A percentile compares a stretch with the other conserved stretches of the same genome.
Evolutionary conservation across 805 yeast genomes (phyloP).

Genomic region (Metschnikowia drakensbergensis): DNA sequence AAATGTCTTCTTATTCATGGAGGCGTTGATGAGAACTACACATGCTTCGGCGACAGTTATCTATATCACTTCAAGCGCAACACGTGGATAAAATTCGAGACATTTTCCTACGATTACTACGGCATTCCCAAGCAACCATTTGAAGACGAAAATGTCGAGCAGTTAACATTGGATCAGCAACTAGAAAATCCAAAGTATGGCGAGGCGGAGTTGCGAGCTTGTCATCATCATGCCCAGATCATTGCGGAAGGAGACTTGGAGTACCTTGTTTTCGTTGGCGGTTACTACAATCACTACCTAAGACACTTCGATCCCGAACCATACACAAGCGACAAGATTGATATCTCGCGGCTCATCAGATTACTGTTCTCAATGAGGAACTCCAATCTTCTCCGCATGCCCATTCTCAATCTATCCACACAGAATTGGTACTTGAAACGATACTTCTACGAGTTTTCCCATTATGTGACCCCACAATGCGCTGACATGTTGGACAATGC

Average conservation of each 20-base stretch:
- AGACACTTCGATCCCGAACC: constrained; percentile 29
- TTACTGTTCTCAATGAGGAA: constrained; percentile 28
- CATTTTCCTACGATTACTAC: constrained; percentile 36
- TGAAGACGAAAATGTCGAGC: constrained; percentile 29
- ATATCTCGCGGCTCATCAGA: constrained; percentile 31
- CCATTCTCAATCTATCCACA: constrained; percentile 35
- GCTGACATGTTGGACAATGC: constrained; percentile 21
- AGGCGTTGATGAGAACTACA: constrained; percentile 30
- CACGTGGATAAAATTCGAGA: constrained; percentile 31
- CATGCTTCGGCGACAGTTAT: constrained; percentile 33
- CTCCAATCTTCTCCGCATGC: constrained; percentile 28
- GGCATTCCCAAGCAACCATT: constrained; percentile 23
- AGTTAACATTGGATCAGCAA: constrained; percentile 23
- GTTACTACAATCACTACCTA: constrained; percentile 35
- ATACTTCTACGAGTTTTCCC: constrained; percentile 28
- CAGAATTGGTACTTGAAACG: constrained; percentile 40
- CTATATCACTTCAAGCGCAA: constrained; percentile 32
- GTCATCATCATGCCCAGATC: constrained; percentile 38
- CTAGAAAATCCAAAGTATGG: constrained; percentile 25
- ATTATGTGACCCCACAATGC: constrained; percentile 21
- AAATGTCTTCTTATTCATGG: constrained; percentile 39
- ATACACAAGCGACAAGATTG: constrained; percentile 32
- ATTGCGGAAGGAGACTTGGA: constrained; percentile 32
- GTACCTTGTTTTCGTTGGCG: constrained; percentile 38
- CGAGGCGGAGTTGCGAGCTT: constrained; percentile 41